Conservation (phyloP, 306 rosid species). For the Inga laurina region DNA sequence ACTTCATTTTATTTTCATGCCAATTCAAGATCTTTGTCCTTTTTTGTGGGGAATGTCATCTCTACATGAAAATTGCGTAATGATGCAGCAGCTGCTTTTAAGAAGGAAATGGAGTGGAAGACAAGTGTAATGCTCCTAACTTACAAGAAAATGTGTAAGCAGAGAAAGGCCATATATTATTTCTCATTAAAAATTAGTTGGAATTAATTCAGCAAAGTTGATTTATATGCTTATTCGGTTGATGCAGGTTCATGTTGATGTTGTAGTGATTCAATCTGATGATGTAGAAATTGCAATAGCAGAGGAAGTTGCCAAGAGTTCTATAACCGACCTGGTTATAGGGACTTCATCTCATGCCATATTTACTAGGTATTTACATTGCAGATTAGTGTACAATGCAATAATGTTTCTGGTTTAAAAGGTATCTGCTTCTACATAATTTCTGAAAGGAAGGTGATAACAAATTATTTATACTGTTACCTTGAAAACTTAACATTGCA, state of each 20-base stretch:
- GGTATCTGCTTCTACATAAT: not conserved
- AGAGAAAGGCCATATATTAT: slow-evolving; percentile 62
- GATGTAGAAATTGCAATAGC: slow-evolving; percentile 73
- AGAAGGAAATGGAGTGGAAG: slow-evolving; percentile 68
- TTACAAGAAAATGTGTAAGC: slow-evolving; percentile 68
- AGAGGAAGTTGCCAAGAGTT: slow-evolving; percentile 63
- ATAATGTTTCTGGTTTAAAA: not conserved
- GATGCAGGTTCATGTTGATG: slow-evolving; percentile 76
- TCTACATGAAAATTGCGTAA: slow-evolving; percentile 67
- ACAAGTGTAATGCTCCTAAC: slow-evolving; percentile 70
- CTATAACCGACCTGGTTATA: slow-evolving; percentile 63
- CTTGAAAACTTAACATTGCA: not conserved
- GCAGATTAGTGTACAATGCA: slow-evolving; percentile 9
- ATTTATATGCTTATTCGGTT: slow-evolving; percentile 8
- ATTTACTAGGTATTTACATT: slow-evolving; percentile 69
- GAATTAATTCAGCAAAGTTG: slow-evolving; percentile 24
- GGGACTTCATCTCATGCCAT: slow-evolving; percentile 79
- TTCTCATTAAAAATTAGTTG: slow-evolving; percentile 26
- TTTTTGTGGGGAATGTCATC: slow-evolving; percentile 74
- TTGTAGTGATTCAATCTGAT: slow-evolving; percentile 74
- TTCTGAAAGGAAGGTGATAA: not conserved
- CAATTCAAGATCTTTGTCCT: slow-evolving; percentile 31
- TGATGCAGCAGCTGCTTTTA: slow-evolving; percentile 65
- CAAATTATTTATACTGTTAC: not conserved
- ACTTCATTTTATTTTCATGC: slow-evolving; percentile 1